Evolutionary conservation across 169 alveolate species (phyloP).

Genomic region (Babesia microti): DNA sequence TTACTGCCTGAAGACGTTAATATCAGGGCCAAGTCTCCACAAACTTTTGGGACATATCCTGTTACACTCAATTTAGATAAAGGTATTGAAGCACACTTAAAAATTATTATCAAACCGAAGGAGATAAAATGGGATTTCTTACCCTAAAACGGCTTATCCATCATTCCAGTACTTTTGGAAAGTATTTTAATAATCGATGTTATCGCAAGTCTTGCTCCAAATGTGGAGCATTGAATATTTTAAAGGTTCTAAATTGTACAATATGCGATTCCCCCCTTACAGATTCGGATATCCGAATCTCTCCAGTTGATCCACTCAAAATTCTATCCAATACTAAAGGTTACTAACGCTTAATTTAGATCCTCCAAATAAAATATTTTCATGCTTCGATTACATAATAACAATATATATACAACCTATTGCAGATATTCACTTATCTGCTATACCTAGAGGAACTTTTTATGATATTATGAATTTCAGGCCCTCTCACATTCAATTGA

Average conservation of each 20-base stretch:
- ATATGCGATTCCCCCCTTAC: constrained; percentile 21
- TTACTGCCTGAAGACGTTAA: constrained; percentile 41
- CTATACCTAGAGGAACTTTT: constrained; percentile 46
- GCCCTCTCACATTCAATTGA: constrained; percentile 18
- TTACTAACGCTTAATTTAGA: not conserved
- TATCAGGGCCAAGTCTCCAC: constrained; percentile 20
- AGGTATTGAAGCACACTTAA: constrained; percentile 9
- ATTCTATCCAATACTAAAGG: constrained; percentile 16
- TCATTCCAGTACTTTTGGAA: constrained; percentile 32
- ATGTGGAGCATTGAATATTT: constrained; percentile 27
- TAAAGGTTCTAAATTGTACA: constrained; percentile 17
- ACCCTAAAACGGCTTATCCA: constrained; percentile 11
- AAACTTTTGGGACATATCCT: constrained; percentile 15
- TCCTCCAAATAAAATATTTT: not conserved
- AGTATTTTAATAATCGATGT: constrained; percentile 33
- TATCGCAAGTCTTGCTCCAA: constrained; percentile 33
- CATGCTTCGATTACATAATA: constrained; percentile 42
- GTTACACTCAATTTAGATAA: constrained; percentile 26
- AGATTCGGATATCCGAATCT: constrained; percentile 28
- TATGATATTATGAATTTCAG: constrained; percentile 48
- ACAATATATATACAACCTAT: constrained; percentile 25
- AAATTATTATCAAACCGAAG: constrained; percentile 10
- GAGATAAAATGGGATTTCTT: not conserved
- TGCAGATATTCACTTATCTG: constrained; percentile 33
- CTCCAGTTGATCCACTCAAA: constrained; percentile 32